Percentiles rank a stretch among this genome's conserved stretches.
phyloP scores from a whole-genome alignment of 2,329 filamentous ascomycete genomes.

The Ophiostoma perfectum region DNA sequence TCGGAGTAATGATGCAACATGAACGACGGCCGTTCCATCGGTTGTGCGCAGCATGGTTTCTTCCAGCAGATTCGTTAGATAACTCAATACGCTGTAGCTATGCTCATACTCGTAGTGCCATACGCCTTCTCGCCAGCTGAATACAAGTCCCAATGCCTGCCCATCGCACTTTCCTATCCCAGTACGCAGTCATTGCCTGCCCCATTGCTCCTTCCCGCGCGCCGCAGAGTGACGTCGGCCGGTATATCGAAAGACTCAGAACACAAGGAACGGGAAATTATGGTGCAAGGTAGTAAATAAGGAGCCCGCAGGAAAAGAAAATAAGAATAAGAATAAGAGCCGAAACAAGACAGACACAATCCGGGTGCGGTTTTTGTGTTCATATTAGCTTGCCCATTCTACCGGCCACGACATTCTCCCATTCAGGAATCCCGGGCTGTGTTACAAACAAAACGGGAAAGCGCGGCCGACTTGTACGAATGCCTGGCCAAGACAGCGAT shows the following conservation, averaged over 20 bases:
- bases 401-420: background rate
- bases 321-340: background rate
- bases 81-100: too few relatives aligned
- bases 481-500: conserved; percentile 15
- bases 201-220: conserved; percentile 1
- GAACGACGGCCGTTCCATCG: background rate
- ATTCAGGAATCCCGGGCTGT: conserved; percentile 1
- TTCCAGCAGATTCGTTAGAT: too few relatives aligned
- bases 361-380: conserved; percentile 4
- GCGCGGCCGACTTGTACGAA: conserved; percentile 12
- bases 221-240: conserved; percentile 1
- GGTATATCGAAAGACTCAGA: conserved; percentile 5
- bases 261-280: background rate
- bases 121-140: background rate
- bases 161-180: conserved; percentile 8
- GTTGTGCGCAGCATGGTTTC: background rate
- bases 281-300: background rate
- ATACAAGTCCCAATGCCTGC: background rate
- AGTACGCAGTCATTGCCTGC: background rate
- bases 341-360: background rate
- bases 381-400: background rate
- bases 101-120: too few relatives aligned
- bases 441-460: conserved; percentile 18
- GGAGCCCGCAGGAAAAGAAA: background rate
- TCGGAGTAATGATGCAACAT: background rate